Evolutionary conservation across 129 eudicot species (phyloP), one percentile per base, ranked within the genome.

Genomic region (Helianthus annuus): DNA sequence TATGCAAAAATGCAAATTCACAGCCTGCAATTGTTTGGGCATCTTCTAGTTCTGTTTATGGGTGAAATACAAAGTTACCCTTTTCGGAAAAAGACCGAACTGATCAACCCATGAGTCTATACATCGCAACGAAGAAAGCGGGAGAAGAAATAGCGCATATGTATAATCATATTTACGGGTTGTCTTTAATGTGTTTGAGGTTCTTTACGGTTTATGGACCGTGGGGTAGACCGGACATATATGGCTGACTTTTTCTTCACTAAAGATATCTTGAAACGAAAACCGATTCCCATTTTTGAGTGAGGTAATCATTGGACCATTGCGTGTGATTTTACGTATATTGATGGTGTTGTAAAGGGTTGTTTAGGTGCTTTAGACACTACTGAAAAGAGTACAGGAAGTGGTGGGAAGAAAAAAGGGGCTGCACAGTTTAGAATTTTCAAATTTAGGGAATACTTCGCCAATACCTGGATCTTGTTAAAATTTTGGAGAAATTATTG

Each of bases 81-180:
- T 82, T 82, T 73, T 82, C 86, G 4, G 86, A 82, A 66, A 78
- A 78, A 64, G 83, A 82, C 52, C 74, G 83, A 82, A 52, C 58
- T 1, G 58, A 52, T 0, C 58, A 52, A n/a, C 58, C 58, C 24
- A 9, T 24, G 3, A 52, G 86, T 40, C 75, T 82, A 2, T 82
- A 82, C n/a, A 83, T 83, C 5, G 86, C 86, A 7, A 82, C 80
- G 1, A 82, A 82, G 22, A 82, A 78, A 61, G 81, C 84, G 2
- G 84, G 84, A 22, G 83, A 82, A 69, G 86, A 82, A 48, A 82
- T 82, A 10, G 77, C 86, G 0, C 22, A 19, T 19, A 19, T 19
- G 22, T 19, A 19, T 19, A 19, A 19, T 19, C 22, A 19, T 19
- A 19, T 19, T 19, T 19, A 19, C 22, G 22, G 22, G 22, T 19